phyloP scores from a whole-genome alignment of 176 grass and related monocot species.

The Zea mays region Zm-B73-REFERENCE-NAM-5.0 NC_050102.1:138980001-138980500 shows the following conservation, averaged over 20 bases:
- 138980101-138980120: slow-evolving; percentile 54
- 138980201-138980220: too few species aligned
- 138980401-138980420: slow-evolving; percentile 28
- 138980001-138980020: slow-evolving; percentile 52
- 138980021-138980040: neutral
- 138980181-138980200: slow-evolving; percentile 14
- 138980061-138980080: slow-evolving; percentile 45
- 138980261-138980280: neutral
- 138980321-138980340: slow-evolving; percentile 55
- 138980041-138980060: slow-evolving; percentile 60
- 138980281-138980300: neutral
- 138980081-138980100: slow-evolving; percentile 11
- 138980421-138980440: neutral
- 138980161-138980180: slow-evolving; percentile 46
- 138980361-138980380: slow-evolving; percentile 61
- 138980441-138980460: neutral
- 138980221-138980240: too few species aligned
- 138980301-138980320: neutral
- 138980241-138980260: neutral
- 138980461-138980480: neutral
- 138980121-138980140: slow-evolving; percentile 49
- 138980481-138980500: neutral
- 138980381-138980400: slow-evolving; percentile 52
- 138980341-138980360: slow-evolving; percentile 48
- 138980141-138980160: slow-evolving; percentile 33